A percentile compares a stretch with the other conserved stretches of the same genome.
phyloP scores from a whole-genome alignment of 1,284 basidiomycete genomes.

The Polyporus tsugae region DNA sequence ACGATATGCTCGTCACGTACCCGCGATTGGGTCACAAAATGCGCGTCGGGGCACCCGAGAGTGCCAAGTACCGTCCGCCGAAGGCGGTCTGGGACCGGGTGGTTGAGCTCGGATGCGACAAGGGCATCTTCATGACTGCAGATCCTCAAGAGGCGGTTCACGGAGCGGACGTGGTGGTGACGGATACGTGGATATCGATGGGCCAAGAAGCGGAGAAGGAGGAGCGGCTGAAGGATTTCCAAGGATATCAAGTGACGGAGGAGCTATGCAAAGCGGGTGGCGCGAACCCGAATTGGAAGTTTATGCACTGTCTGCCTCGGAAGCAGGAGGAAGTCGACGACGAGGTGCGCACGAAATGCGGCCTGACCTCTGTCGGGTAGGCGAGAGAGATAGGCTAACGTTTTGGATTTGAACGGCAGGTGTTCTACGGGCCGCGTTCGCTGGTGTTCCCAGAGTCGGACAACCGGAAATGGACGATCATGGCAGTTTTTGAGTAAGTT shows the following conservation, averaged over 20 bases:
- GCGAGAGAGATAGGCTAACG: constrained; percentile 16
- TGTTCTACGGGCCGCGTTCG: constrained; percentile 81
- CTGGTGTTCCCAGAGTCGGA: constrained; percentile 82
- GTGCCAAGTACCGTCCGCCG: constrained; percentile 78
- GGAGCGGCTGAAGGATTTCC: constrained; percentile 88
- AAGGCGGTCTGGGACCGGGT: constrained; percentile 84
- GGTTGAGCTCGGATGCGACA: constrained; percentile 71
- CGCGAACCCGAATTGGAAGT: constrained; percentile 92
- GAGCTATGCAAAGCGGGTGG: constrained; percentile 79
- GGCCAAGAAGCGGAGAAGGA: constrained; percentile 96
- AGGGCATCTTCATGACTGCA: constrained; percentile 77
- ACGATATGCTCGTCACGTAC: constrained; percentile 96
- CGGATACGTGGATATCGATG: constrained; percentile 99
- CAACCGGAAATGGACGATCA: constrained; percentile 95
- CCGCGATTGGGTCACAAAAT: constrained; percentile 92
- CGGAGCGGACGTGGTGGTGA: constrained; percentile 93
- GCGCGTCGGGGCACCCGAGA: constrained; percentile 81
- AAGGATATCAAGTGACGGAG: constrained; percentile 96
- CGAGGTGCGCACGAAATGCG: constrained; percentile 59
- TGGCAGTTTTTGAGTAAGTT: constrained; percentile 87
- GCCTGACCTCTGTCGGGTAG: not conserved
- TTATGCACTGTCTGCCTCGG: constrained; percentile 95
- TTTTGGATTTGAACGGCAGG: constrained; percentile 47
- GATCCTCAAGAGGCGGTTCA: constrained; percentile 89
- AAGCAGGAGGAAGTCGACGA: constrained; percentile 96